phyloP scores from a whole-genome alignment of 352 stramenopile species.

The Phytophthora lateralis region DNA sequence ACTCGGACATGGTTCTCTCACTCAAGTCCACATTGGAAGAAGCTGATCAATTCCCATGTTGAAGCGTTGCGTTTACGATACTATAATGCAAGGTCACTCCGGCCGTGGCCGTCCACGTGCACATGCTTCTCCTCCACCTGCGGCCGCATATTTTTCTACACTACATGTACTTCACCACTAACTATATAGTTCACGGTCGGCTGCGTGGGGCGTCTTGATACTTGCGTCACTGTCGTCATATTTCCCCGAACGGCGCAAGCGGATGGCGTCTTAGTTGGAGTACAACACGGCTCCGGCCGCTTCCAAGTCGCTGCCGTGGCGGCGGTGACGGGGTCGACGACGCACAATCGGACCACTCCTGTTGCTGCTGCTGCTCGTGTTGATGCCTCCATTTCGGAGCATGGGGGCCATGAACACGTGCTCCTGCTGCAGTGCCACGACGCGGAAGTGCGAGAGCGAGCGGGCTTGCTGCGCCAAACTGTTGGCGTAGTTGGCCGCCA shows the following conservation, averaged over 20 bases:
- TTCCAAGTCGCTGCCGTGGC: slow-evolving; percentile 26
- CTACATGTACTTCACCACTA: slow-evolving; percentile 25
- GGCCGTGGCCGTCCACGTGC: slow-evolving; percentile 5
- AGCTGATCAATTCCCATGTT: slow-evolving; percentile 37
- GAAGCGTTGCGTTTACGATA: slow-evolving; percentile 32
- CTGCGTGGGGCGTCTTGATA: slow-evolving; percentile 8
- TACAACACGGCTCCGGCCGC: slow-evolving; percentile 31
- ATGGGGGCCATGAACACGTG: slow-evolving; percentile 45
- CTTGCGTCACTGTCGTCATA: slow-evolving; percentile 27
- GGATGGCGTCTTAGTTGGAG: slow-evolving; percentile 27
- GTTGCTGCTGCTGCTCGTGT: slow-evolving; percentile 35
- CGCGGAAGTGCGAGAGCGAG: slow-evolving; percentile 68
- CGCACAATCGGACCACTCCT: slow-evolving; percentile 24
- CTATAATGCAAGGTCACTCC: slow-evolving; percentile 30
- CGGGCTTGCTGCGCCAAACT: slow-evolving; percentile 73
- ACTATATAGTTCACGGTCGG: slow-evolving; percentile 31
- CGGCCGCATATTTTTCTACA: slow-evolving; percentile 40
- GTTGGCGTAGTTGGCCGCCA: slow-evolving; percentile 64
- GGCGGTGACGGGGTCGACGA: slow-evolving; percentile 35
- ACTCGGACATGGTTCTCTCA: too few relatives aligned
- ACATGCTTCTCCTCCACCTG: slow-evolving; percentile 17
- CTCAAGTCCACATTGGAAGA: slow-evolving; percentile 6
- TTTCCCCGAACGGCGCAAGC: slow-evolving; percentile 21
- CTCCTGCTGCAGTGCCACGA: slow-evolving; percentile 70
- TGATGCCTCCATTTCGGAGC: slow-evolving; percentile 28